Conservation (phyloP, 352 stramenopile genomes). For the Phytophthora kernoviae region DNA sequence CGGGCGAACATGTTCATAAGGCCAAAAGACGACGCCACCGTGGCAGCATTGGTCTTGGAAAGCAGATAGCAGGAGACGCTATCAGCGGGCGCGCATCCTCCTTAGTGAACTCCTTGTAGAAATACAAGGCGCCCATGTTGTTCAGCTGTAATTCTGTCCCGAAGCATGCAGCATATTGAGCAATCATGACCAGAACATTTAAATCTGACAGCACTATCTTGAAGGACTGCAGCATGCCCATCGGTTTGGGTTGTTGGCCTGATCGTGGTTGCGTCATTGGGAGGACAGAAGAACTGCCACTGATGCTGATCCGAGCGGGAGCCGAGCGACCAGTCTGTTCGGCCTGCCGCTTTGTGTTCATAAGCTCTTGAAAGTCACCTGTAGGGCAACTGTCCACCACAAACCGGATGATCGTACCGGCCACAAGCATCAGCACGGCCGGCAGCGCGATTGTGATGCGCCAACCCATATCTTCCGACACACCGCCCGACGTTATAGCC, state of each 20-base stretch:
- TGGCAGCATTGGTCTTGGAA: constrained; percentile 70
- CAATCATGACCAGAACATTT: constrained; percentile 93
- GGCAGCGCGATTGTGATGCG: constrained; percentile 91
- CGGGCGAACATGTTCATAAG: constrained; percentile 95
- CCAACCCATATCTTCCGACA: constrained; percentile 90
- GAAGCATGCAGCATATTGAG: constrained; percentile 95
- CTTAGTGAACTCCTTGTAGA: constrained; percentile 89
- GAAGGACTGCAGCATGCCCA: constrained; percentile 44
- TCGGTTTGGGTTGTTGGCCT: constrained; percentile 21
- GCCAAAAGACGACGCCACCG: constrained; percentile 92
- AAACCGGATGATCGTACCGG: constrained; percentile 73
- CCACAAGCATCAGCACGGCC: constrained; percentile 83
- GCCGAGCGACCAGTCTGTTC: constrained; percentile 42
- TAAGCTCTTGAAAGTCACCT: constrained; percentile 92
- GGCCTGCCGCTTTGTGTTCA: constrained; percentile 53
- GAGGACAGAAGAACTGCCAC: constrained; percentile 23
- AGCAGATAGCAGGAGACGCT: constrained; percentile 44
- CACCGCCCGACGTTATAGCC: constrained; percentile 66
- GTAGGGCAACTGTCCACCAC: constrained; percentile 91
- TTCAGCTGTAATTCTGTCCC: constrained; percentile 96
- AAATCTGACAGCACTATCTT: constrained; percentile 72
- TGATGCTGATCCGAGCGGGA: constrained; percentile 30
- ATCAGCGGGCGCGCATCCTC: constrained; percentile 40
- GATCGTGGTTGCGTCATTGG: constrained; percentile 29
- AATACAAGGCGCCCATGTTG: constrained; percentile 95